Percentiles rank a stretch among this genome's conserved stretches.
These are phyloP conservation scores for Chloris gayana DNA, from an alignment of 176 grass and related monocot species.

Conservation along the genomic window DNA sequence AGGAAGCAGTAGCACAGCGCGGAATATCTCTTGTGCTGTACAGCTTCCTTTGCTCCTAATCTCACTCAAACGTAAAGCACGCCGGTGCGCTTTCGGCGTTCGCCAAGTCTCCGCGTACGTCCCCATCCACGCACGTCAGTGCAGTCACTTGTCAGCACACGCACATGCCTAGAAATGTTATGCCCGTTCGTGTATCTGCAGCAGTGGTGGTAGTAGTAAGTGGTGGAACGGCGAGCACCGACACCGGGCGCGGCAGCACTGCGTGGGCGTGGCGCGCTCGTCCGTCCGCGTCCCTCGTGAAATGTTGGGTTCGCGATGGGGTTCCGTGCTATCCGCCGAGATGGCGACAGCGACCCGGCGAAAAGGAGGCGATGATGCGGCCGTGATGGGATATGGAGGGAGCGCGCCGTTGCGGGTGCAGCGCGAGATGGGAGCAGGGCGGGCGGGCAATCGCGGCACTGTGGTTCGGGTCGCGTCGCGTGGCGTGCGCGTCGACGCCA, in stretches of 20 bases:
- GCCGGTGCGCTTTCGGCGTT: constrained; percentile 26
- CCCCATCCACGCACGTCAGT: neutral
- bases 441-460: constrained; percentile 28
- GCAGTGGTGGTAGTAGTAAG: too few species aligned
- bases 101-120: neutral
- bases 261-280: neutral
- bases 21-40: neutral
- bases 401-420: neutral
- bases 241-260: neutral
- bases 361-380: neutral
- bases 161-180: neutral
- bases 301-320: neutral
- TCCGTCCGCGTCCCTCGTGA: constrained; percentile 1
- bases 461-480: neutral
- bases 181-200: neutral
- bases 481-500: constrained; percentile 9
- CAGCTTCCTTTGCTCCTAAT: constrained; percentile 37
- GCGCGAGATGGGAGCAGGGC: neutral
- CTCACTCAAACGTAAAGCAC: constrained; percentile 22
- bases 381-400: neutral
- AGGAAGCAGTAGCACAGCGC: neutral
- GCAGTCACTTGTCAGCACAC: neutral
- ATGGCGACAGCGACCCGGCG: constrained; percentile 1
- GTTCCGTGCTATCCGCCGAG: neutral
- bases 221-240: constrained; percentile 10